A percentile compares a stretch with the other conserved stretches of the same genome.
Conservation (phyloP, 2,329 filamentous ascomycete species). For the Aspergillus sp. region DNA sequence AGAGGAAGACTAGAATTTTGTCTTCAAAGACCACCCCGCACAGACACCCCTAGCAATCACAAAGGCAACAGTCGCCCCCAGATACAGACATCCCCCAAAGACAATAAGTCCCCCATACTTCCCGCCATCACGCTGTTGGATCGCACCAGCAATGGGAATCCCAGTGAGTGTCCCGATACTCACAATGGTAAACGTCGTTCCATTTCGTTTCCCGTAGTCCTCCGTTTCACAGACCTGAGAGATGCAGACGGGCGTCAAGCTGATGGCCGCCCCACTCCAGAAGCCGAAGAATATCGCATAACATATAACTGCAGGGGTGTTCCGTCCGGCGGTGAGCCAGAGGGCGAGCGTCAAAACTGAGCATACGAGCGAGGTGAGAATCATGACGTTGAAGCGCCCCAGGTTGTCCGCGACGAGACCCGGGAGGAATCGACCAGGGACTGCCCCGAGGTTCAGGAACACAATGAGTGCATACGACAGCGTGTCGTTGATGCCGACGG, state of each 20-base stretch:
- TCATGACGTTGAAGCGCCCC: constrained; percentile 35
- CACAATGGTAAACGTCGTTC: constrained; percentile 20
- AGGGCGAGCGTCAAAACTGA: constrained; percentile 18
- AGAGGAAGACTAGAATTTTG: constrained; percentile 18
- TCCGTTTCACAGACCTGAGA: constrained; percentile 26
- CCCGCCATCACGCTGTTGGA: constrained; percentile 10
- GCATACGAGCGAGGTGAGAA: constrained; percentile 18
- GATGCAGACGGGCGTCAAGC: constrained; percentile 28
- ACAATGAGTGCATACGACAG: constrained; percentile 30
- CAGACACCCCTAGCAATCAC: constrained; percentile 20
- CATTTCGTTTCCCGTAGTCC: constrained; percentile 24
- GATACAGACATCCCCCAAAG: constrained; percentile 24
- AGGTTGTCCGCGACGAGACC: constrained; percentile 31
- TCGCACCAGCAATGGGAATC: constrained; percentile 24
- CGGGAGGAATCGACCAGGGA: constrained; percentile 34
- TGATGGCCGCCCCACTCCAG: constrained; percentile 24
- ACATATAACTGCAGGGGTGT: constrained; percentile 18
- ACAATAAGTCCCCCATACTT: constrained; percentile 16
- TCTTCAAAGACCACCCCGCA: constrained; percentile 17
- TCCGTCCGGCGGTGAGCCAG: constrained; percentile 15
- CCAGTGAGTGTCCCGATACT: constrained; percentile 21
- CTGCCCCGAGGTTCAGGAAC: constrained; percentile 30
- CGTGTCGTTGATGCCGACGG: constrained; percentile 20
- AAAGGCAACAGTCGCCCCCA: constrained; percentile 22
- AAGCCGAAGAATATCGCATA: constrained; percentile 18